These are phyloP conservation scores for Amauroascus verrucosus DNA, from an alignment of 2,329 filamentous ascomycete genomes.

Conservation along the genomic window DNA sequence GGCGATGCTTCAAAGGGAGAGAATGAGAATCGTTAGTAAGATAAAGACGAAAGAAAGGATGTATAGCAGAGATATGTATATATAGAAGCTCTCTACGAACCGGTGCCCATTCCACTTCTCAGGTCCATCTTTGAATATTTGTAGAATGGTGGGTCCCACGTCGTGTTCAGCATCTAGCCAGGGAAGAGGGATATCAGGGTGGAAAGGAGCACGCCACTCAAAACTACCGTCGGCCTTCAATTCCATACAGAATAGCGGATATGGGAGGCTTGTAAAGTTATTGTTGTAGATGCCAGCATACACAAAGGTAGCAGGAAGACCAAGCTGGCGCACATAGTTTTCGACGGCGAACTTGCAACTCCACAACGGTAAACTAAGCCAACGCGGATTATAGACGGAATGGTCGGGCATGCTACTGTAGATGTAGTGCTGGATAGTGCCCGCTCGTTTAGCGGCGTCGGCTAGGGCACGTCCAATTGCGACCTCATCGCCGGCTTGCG, in stretches of 20 bases:
- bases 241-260: conserved; percentile 93
- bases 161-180: conserved; percentile 97
- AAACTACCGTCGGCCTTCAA: conserved; percentile 75
- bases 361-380: conserved; percentile 84
- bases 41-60: too few species aligned
- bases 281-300: conserved; percentile 99
- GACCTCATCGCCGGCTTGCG: conserved; percentile 81
- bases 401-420: conserved; percentile 98
- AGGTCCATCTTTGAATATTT: conserved; percentile 89
- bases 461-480: conserved; percentile 80
- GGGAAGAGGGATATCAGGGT: conserved; percentile 75
- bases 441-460: conserved; percentile 73
- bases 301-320: conserved; percentile 79
- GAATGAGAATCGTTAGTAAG: too few species aligned
- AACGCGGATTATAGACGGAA: conserved; percentile 61
- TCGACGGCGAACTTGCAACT: conserved; percentile 86
- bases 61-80: too few species aligned
- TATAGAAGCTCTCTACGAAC: conserved; percentile 36
- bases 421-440: conserved; percentile 73
- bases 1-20: conserved; percentile 53
- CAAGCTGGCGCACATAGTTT: conserved; percentile 74
- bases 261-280: conserved; percentile 88
- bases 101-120: conserved; percentile 68
- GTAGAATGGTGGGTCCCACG: conserved; percentile 79
- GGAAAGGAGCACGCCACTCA: conserved; percentile 86